Conservation (phyloP, 345 rosid genomes). For the Brassica nigra region DNA sequence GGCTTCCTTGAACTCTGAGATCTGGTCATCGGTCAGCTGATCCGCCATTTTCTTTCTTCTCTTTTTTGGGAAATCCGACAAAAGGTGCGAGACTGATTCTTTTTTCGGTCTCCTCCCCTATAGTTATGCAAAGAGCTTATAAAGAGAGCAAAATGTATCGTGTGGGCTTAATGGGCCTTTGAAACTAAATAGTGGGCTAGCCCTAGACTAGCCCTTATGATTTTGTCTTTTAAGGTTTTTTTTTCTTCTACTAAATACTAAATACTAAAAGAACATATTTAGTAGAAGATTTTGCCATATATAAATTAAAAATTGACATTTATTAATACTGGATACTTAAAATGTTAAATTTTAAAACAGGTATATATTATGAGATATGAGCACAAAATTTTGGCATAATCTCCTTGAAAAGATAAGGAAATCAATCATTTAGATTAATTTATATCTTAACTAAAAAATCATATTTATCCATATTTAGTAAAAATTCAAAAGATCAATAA, state of each 20-base stretch:
- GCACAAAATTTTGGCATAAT: not conserved
- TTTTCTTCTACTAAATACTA: too few relatives aligned
- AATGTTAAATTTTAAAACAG: not conserved
- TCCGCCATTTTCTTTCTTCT: conserved; percentile 45
- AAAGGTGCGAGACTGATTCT: not conserved
- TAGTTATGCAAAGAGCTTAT: not conserved
- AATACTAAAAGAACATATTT: too few relatives aligned
- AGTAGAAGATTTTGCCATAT: not conserved
- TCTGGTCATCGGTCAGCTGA: conserved; percentile 58
- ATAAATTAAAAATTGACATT: not conserved
- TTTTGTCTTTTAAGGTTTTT: not conserved
- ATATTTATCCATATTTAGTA: too few relatives aligned
- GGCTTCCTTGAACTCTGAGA: conserved; percentile 52
- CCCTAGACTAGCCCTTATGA: not conserved
- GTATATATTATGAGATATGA: not conserved
- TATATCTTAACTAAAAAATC: not conserved
- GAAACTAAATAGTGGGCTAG: not conserved
- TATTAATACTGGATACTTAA: not conserved
- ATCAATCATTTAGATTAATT: not conserved
- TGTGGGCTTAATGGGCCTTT: conserved; percentile 19
- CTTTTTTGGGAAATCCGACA: not conserved
- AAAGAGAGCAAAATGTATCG: conserved; percentile 1
- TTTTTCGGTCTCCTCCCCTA: not conserved
- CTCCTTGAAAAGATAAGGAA: not conserved
- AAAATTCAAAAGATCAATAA: too few relatives aligned